Base-by-base conservation (phyloP, 129 eudicot species). In the Helichrysum umbraculigerum region DNA sequence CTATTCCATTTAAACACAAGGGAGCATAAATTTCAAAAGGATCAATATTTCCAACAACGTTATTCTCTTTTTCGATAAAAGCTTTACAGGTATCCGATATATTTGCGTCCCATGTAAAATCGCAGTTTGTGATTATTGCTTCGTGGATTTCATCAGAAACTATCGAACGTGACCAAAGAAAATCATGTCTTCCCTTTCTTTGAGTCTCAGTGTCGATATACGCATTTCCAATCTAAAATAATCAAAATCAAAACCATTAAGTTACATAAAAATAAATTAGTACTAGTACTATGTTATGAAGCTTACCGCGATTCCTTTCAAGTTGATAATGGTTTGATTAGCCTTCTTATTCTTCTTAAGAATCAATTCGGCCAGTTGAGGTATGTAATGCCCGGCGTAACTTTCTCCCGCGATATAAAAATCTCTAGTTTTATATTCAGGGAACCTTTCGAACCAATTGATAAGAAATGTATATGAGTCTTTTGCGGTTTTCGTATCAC, bases 401-500 rank as follows among this genome's bases (percentile, higher is more conserved):
- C 98, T 93, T 81, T 93, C 98, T 69, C 97, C 98, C 8, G 92
- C 71, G 68, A 93, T 74, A 75, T 64, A 93, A 62, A 93, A 87
- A 28, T 93, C 96, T 70, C 63, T 85, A 32, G 85, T 81, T 79
- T 81, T 82, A 86, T 81, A 93, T 28, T 93, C 88, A 4, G 97
- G 97, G 70, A 86, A 88, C 71, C 78, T 88, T 61, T 85, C 60
- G 17, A 93, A 58, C 98, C 98, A 93, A 54, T 90, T 93, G 68
- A 90, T 81, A 77, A 93, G 59, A 83, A 93, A 74, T 57, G 71
- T 42, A 7, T 74, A 80, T 32, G 83, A 80, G 58, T 93, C 98
- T 78, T 87, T 89, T 51, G 96, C 91, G 59, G 80, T 93, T 92
- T 70, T 81, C 70, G 65, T 76, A 54, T 69, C 84, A 54, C 72